Evolutionary conservation across 257 asterid species (phyloP), one percentile per base, ranked within the genome.

Genomic region (Petunia secreta): DNA sequence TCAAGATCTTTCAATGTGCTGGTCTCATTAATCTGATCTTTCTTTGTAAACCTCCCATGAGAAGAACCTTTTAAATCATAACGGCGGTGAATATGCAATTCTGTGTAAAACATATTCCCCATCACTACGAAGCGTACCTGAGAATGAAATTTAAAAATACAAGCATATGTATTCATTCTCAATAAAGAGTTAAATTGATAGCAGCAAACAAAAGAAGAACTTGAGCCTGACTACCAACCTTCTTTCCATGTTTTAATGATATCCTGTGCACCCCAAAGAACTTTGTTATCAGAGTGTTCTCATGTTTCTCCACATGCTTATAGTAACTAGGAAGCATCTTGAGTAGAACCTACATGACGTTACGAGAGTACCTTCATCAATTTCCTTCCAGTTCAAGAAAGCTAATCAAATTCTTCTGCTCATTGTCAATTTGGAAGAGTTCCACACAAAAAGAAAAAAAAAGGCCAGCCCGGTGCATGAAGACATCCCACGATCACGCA

Each of bases 51-150:
- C 86, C 99, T 94, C 79, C 99, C 99, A 58, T 89, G 94, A 81
- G 97, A 55, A 52, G 99, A 96, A 79, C 99, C 99, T 87, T 96
- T 96, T 82, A 96, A 87, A 88, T 96, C 99, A 84, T 89, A 94
- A 46, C 98, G 98, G 66, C 95, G 97, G 79, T 96, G 99, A 82
- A 96, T 96, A 16, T 90, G 88, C 84, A 96, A 87, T 85, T 96
- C 98, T 34, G 99, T 92, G 82, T 94, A 89, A 87, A 94, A 96
- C 97, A 96, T 96, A 82, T 96, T 96, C 84, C 99, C 99, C 98
- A 94, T 96, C 83, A 96, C 98, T 48, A 96, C 91, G 87, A 96
- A 94, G 71, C 96, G 99, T 40, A 90, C 97, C 99, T 96, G 90
- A 41, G 81, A 82, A 85, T n/a, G 76, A 81, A 84, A 77, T 77